phyloP scores from a whole-genome alignment of 805 yeast genomes.

The Candida awuae region DNA sequence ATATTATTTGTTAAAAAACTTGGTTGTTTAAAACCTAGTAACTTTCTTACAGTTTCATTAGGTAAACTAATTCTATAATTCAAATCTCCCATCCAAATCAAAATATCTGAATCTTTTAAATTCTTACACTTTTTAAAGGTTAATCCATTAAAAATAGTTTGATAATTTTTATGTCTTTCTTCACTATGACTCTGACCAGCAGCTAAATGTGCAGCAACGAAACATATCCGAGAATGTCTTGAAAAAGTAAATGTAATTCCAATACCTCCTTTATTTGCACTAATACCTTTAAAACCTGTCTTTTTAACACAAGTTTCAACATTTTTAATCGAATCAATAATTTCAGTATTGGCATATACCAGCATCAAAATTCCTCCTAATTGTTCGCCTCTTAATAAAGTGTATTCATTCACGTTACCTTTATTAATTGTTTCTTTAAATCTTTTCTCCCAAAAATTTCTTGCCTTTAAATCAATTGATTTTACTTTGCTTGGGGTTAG shows the following conservation, averaged over 20 bases:
- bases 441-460: slow-evolving; percentile 58
- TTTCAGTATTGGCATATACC: slow-evolving; percentile 53
- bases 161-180: slow-evolving; percentile 82
- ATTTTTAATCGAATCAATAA: slow-evolving; percentile 44
- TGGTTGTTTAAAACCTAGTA: slow-evolving; percentile 15
- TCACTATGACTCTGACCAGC: slow-evolving; percentile 80
- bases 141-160: slow-evolving; percentile 63
- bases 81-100: slow-evolving; percentile 91
- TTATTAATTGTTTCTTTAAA: slow-evolving; percentile 40
- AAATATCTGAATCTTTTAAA: slow-evolving; percentile 70
- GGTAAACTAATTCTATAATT: slow-evolving; percentile 73
- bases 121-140: slow-evolving; percentile 51
- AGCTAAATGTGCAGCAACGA: slow-evolving; percentile 83
- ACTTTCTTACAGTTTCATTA: slow-evolving; percentile 57
- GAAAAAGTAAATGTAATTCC: slow-evolving; percentile 48
- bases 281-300: slow-evolving; percentile 91
- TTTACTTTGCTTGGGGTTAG: slow-evolving; percentile 77
- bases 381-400: slow-evolving; percentile 64
- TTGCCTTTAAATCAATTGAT: slow-evolving; percentile 58
- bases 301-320: slow-evolving; percentile 72
- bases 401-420: slow-evolving; percentile 29
- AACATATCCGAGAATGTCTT: slow-evolving; percentile 56
- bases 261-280: slow-evolving; percentile 55
- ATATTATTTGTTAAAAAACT: background rate
- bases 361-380: slow-evolving; percentile 77